Percentiles rank a stretch among this genome's conserved stretches.
Conservation (phyloP, 2,329 filamentous ascomycete species). For the Domatiomyces globalis region DNA sequence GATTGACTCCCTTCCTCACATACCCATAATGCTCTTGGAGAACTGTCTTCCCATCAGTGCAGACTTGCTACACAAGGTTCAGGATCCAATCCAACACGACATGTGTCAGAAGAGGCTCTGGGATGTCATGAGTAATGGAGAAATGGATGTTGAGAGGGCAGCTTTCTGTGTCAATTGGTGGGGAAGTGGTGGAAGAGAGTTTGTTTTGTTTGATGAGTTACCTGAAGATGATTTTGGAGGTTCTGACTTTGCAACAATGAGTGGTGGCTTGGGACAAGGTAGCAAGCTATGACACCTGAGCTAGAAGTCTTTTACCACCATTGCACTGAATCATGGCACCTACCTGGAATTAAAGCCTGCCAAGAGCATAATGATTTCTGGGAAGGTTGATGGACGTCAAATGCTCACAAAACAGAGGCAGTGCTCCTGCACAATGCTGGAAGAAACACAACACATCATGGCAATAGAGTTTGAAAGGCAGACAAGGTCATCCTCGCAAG, state of each 20-base stretch:
- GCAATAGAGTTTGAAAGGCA: background rate
- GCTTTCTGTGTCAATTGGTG: conserved; percentile 75
- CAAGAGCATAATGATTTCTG: background rate
- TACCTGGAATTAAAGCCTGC: background rate
- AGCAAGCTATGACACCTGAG: conserved; percentile 35
- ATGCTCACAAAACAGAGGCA: background rate
- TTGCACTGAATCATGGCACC: background rate
- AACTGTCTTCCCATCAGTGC: conserved; percentile 69
- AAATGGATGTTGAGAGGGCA: conserved; percentile 77
- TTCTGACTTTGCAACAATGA: conserved; percentile 35
- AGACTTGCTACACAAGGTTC: conserved; percentile 50
- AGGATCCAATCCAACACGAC: conserved; percentile 47
- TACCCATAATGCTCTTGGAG: conserved; percentile 55
- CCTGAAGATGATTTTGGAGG: conserved; percentile 13
- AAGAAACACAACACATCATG: background rate
- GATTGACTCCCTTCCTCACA: conserved; percentile 61
- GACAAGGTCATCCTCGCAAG: background rate
- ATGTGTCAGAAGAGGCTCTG: conserved; percentile 59
- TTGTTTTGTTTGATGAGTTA: conserved; percentile 36
- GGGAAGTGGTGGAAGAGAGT: conserved; percentile 51
- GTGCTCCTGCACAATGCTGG: background rate
- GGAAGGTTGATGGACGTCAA: background rate
- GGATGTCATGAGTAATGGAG: conserved; percentile 63
- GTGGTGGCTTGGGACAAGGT: conserved; percentile 35
- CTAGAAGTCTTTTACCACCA: background rate